Conservation (phyloP, 2,329 filamentous ascomycete species). For the Colletotrichum sp. region DNA sequence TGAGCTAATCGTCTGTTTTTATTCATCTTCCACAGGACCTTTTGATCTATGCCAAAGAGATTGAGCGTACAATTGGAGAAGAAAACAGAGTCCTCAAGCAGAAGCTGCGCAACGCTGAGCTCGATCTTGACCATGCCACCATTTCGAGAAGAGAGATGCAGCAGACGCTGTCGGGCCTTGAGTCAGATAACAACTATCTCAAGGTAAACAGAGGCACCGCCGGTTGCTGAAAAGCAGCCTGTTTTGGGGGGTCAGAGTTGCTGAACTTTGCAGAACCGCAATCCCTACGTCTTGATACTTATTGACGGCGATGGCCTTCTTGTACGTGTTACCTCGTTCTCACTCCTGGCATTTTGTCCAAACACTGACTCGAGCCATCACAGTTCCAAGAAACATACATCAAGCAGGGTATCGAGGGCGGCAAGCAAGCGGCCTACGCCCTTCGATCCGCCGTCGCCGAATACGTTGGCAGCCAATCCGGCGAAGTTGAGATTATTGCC, state of each 20-base stretch:
- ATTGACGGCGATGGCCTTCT: conserved; percentile 68
- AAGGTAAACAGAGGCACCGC: conserved; percentile 42
- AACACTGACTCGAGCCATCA: conserved; percentile 3
- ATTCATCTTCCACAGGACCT: conserved; percentile 43
- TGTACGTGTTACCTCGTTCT: conserved; percentile 37
- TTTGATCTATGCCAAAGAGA: conserved; percentile 45
- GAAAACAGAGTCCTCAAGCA: conserved; percentile 48
- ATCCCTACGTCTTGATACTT: conserved; percentile 63
- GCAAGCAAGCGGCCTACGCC: conserved; percentile 54
- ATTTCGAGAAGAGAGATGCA: conserved; percentile 55
- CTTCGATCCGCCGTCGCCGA: conserved; percentile 53
- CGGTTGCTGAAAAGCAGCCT: conserved; percentile 5
- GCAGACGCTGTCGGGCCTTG: conserved; percentile 44
- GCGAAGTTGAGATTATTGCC: conserved; percentile 57
- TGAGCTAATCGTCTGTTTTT: background rate
- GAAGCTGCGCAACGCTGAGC: conserved; percentile 45
- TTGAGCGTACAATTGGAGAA: conserved; percentile 45
- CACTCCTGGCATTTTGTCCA: background rate
- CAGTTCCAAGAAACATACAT: conserved; percentile 64
- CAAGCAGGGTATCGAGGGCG: conserved; percentile 58
- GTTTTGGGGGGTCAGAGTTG: background rate
- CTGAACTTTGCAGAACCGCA: conserved; percentile 46
- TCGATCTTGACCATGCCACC: conserved; percentile 56
- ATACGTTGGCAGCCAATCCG: conserved; percentile 46
- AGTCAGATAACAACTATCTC: conserved; percentile 43